phyloP scores from a whole-genome alignment of 768 basidiomycete genomes.

The Mycena alexandri region DNA sequence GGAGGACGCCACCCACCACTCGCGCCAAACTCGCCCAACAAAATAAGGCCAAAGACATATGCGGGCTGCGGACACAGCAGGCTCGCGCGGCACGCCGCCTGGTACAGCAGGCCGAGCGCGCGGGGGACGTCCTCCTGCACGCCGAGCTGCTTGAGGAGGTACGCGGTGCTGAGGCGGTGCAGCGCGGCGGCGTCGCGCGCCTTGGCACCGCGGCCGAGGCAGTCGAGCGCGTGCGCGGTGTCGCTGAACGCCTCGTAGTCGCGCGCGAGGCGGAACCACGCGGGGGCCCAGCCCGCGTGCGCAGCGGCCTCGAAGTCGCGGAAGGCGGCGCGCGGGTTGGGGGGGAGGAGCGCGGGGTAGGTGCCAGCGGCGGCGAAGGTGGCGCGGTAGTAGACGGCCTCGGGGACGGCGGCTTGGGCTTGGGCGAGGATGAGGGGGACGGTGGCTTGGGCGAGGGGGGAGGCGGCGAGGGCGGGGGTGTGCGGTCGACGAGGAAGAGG shows the following conservation, averaged over 20 bases:
- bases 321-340: constrained; percentile 86
- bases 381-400: constrained; percentile 83
- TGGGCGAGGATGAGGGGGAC: constrained; percentile 74
- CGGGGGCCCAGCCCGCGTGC: constrained; percentile 77
- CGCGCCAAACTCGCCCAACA: constrained; percentile 83
- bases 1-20: background rate
- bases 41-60: constrained; percentile 89
- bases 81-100: constrained; percentile 81
- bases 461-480: constrained; percentile 48
- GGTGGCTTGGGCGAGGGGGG: constrained; percentile 70
- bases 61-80: constrained; percentile 88
- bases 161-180: constrained; percentile 89
- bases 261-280: constrained; percentile 92
- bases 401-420: constrained; percentile 62
- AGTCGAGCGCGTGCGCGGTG: constrained; percentile 1
- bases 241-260: constrained; percentile 80
- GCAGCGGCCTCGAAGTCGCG: constrained; percentile 91
- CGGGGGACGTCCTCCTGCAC: constrained; percentile 61
- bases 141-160: constrained; percentile 89
- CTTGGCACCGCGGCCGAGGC: background rate
- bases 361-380: constrained; percentile 80
- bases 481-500: constrained; percentile 81
- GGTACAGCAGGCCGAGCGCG: constrained; percentile 67
- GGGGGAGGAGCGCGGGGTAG: constrained; percentile 72
- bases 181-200: constrained; percentile 59